Evolutionary conservation across 139 green algal genomes (phyloP), one percentile per base, ranked within the genome.

Genomic region (Auxenochlorella pyrenoidosa): DNA sequence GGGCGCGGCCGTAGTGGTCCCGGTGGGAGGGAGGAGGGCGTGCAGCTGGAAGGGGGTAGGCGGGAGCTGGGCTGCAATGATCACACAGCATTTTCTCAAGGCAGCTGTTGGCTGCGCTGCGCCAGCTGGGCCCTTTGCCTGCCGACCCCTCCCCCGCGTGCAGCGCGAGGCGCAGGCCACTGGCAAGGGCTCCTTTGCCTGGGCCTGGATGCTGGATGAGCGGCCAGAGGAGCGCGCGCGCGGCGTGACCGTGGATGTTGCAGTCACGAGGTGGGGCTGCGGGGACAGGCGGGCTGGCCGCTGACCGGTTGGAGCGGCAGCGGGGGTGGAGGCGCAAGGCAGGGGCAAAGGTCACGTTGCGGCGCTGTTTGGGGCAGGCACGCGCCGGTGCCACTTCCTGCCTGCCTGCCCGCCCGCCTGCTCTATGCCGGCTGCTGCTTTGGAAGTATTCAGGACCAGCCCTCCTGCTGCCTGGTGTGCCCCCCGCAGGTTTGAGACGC

Each of bases 171-270:
- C 96, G 34, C 90, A 94, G 16, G 91, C 92, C 66, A 91, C 89
- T 13, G 97, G 97, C 63, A 99, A 99, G 93, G 75, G 79, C 12
- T 99, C 96, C n/a, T 99, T 99, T 86, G 92, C 94, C 1, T 99
- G 95, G 95, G 98, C 97, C 6, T 99, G 96, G 96, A 93, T 98
- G 88, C 93, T 99, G 77, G 98, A 99, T 82, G 96, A 98, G 90
- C 89, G 95, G 59, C 94, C 95, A 3, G 95, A 99, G 83, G 98
- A 99, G 92, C 90, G 97, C 6, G 93, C 90, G 43, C 89, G 98
- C 0, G 98, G 97, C 0, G 96, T 99, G 22, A 99, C 98, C 3
- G 96, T 99, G 41, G 96, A 99, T 87, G 94, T 99, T n/a, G 97
- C 96, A 1, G 94, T 95, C 68, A 90, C 93, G 0, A 79, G 86